Evolutionary conservation across 106 monocot species (phyloP).

Genomic region (Allium cepa): DNA sequence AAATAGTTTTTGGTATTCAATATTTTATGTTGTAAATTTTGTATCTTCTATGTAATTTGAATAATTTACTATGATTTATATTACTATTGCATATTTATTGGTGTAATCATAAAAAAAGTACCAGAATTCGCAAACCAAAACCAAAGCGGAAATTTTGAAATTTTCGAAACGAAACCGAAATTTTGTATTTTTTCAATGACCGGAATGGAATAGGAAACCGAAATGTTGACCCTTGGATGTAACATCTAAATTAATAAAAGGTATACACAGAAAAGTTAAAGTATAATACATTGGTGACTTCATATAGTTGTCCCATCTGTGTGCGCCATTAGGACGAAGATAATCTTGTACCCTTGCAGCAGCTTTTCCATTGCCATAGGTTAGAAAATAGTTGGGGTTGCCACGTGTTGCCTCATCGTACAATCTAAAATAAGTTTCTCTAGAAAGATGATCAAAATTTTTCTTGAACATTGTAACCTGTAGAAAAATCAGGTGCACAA

Average conservation of each 20-base stretch:
- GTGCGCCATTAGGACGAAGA: constrained; percentile 97
- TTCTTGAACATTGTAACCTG: constrained; percentile 99
- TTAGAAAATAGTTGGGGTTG: constrained; percentile 96
- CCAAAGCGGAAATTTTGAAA: too few relatives aligned
- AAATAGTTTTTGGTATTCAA: too few relatives aligned
- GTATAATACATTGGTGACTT: constrained; percentile 69
- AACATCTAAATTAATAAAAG: background rate
- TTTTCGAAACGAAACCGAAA: too few relatives aligned
- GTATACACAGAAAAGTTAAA: background rate
- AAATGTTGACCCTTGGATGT: too few relatives aligned
- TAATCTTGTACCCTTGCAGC: constrained; percentile 89
- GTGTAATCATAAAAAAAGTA: too few relatives aligned
- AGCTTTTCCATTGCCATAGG: constrained; percentile 98
- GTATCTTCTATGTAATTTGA: too few relatives aligned
- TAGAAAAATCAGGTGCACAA: background rate
- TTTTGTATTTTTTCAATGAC: too few relatives aligned
- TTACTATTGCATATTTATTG: too few relatives aligned
- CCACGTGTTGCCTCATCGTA: constrained; percentile 96
- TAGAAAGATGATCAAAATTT: constrained; percentile 93
- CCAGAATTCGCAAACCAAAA: too few relatives aligned
- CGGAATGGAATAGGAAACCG: too few relatives aligned
- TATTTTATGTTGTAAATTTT: too few relatives aligned
- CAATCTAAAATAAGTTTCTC: constrained; percentile 84
- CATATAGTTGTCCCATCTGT: constrained; percentile 98
- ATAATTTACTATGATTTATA: too few relatives aligned